Conservation (phyloP, 306 rosid genomes). For the Trifolium pratense region DNA sequence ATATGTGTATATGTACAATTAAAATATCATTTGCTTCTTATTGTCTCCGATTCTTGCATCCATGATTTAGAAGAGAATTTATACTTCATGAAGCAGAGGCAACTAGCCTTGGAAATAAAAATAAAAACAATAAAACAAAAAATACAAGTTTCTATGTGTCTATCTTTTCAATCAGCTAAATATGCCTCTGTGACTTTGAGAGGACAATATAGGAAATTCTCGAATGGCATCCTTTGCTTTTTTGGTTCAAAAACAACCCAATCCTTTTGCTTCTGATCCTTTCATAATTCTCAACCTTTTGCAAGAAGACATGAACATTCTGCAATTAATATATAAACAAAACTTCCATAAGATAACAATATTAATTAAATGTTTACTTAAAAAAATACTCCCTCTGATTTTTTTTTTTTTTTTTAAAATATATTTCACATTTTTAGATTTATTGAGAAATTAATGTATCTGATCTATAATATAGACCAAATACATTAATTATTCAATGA, state of each 20-base stretch:
- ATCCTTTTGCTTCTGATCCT: conserved; percentile 68
- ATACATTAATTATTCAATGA: no score
- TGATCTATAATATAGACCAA: no score
- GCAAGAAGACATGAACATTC: conserved; percentile 68
- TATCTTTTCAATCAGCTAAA: conserved; percentile 15
- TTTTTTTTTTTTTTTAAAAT: no score
- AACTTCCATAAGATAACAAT: conserved; percentile 20
- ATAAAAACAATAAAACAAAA: conserved; percentile 17
- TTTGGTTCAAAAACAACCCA: conserved; percentile 49
- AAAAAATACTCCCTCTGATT: not conserved
- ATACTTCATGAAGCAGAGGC: conserved; percentile 11
- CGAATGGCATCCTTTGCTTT: not conserved
- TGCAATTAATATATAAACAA: conserved; percentile 38
- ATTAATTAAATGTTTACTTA: not conserved
- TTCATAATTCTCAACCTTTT: conserved; percentile 67
- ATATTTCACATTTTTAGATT: no score
- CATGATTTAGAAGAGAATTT: conserved; percentile 22
- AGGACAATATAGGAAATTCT: conserved; percentile 9
- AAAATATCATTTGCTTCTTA: conserved; percentile 11
- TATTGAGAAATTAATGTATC: no score
- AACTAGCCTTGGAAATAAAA: conserved; percentile 11
- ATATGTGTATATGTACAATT: no score
- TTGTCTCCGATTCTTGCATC: not conserved
- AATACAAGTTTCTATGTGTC: conserved; percentile 1
- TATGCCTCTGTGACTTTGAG: not conserved